These are phyloP conservation scores for Zygoascus meyerae DNA, from an alignment of 1,139 yeast genomes.

Conservation along the genomic window DNA sequence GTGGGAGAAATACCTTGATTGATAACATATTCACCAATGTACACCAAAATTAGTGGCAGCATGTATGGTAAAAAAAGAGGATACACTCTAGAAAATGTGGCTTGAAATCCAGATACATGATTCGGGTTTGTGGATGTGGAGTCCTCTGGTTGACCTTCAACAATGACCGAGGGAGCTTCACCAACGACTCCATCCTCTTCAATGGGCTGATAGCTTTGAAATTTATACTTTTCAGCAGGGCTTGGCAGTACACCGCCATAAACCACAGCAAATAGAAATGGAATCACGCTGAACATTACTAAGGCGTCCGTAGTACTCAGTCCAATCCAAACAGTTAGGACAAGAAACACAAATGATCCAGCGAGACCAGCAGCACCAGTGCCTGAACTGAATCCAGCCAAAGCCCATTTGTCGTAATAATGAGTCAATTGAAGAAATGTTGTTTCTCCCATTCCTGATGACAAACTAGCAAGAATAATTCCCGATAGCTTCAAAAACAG, in stretches of 20 bases:
- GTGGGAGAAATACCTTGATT: constrained; percentile 93
- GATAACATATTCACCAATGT: constrained; percentile 78
- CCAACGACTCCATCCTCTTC: not conserved
- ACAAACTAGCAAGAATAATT: constrained; percentile 70
- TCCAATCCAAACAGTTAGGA: constrained; percentile 50
- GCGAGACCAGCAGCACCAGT: constrained; percentile 92
- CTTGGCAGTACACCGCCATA: constrained; percentile 21
- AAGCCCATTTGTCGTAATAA: constrained; percentile 44
- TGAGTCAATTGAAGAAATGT: constrained; percentile 85
- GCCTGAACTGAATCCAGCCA: constrained; percentile 88
- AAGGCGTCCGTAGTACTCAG: constrained; percentile 43
- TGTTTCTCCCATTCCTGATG: constrained; percentile 87
- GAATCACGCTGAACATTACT: constrained; percentile 40
- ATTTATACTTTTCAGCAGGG: constrained; percentile 7
- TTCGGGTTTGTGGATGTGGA: not conserved
- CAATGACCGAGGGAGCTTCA: not conserved
- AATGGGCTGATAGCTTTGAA: constrained; percentile 5
- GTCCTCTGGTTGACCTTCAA: not conserved
- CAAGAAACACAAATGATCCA: constrained; percentile 60
- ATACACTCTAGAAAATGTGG: constrained; percentile 7
- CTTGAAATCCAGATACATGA: not conserved
- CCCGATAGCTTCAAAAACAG: constrained; percentile 51
- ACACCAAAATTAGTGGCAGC: constrained; percentile 78
- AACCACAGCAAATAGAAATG: constrained; percentile 21
- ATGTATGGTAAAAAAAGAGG: constrained; percentile 41